Evolutionary conservation across 495 filamentous ascomycete genomes (phyloP), one percentile per base, ranked within the genome.

Genomic region (Aspergillus ostianus): DNA sequence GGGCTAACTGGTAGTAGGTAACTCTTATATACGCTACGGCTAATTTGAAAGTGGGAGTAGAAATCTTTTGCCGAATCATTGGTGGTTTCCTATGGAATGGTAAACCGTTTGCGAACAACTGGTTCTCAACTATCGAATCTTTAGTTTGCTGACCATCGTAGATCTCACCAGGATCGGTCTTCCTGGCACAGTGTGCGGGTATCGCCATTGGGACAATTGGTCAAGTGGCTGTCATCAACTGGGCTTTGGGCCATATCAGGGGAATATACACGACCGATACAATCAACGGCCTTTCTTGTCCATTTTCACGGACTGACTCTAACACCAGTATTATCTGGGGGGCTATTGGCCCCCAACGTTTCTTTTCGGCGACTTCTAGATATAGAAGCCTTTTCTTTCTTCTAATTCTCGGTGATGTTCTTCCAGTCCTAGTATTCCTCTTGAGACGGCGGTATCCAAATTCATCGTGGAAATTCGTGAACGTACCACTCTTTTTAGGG

Each of bases 271-370:
- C 89, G 0, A 78, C 84, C 1, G 68, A 85, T 44, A 89, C 89
- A 29, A 78, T 89, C 67, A 92, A 93, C 68, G 89, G 90, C 17
- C 93, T 95, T 71, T 89, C 82, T 23, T 95, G 91, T 64, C 91
- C 91, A 17, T 86, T 90, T 58, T 89, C 89, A 0, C 84, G 88
- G 19, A 90, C 92, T 0, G 87, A 92, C 73, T 94, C 92, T 79
- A 92, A 92, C 75, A 90, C 90, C 8, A 87, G 82, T 58, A 86
- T 94, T 51, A 81, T 95, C 47, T 95, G 91, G 91, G 91, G 91
- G 17, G 87, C 92, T 29, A 87, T 94, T 46, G 91, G 91, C 0
- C 91, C 90, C 2, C 62, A 70, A 30, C 83, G 90, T 48, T 92
- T 92, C 77, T 70, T 67, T 55, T 47, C 50, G 9, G 67, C 53